A percentile compares a stretch with the other conserved stretches of the same genome.
Evolutionary conservation across 371 early-diverging fungal species (phyloP).

Genomic region (Apophysomyces sp.): DNA sequence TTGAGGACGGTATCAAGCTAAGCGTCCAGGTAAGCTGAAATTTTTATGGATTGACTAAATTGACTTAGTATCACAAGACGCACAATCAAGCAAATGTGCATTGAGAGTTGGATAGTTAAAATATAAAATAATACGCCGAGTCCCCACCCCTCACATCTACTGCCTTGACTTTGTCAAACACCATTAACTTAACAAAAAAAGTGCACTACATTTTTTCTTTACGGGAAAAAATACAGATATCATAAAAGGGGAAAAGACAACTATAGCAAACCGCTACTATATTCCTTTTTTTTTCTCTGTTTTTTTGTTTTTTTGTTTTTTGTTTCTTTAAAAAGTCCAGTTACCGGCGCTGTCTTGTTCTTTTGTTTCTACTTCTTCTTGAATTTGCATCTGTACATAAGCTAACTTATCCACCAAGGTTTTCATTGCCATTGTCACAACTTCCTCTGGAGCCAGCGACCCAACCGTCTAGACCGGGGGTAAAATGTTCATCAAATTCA

Average conservation of each 20-base stretch:
- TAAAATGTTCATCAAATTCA: no score
- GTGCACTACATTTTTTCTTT: background rate
- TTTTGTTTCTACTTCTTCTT: constrained; percentile 57
- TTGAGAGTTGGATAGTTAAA: background rate
- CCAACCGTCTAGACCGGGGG: constrained; percentile 89
- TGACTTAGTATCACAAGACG: constrained; percentile 7
- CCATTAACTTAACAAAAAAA: background rate
- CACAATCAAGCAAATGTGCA: background rate
- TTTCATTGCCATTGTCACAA: constrained; percentile 80
- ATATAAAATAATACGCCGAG: no score
- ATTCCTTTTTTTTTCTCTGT: no score
- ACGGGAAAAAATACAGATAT: no score
- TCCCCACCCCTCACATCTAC: no score
- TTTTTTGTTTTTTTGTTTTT: no score
- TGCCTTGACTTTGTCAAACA: no score
- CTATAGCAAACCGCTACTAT: background rate
- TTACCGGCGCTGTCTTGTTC: constrained; percentile 32
- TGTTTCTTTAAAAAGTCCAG: constrained; percentile 22
- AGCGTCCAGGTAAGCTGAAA: constrained; percentile 37
- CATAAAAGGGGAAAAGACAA: constrained; percentile 1
- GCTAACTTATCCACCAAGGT: constrained; percentile 83
- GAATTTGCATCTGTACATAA: constrained; percentile 73
- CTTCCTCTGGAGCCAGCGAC: constrained; percentile 84
- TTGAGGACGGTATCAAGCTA: constrained; percentile 71
- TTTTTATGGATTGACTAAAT: background rate